phyloP scores from a whole-genome alignment of 148 eudicot species.

The Linanthus parryae region DNA sequence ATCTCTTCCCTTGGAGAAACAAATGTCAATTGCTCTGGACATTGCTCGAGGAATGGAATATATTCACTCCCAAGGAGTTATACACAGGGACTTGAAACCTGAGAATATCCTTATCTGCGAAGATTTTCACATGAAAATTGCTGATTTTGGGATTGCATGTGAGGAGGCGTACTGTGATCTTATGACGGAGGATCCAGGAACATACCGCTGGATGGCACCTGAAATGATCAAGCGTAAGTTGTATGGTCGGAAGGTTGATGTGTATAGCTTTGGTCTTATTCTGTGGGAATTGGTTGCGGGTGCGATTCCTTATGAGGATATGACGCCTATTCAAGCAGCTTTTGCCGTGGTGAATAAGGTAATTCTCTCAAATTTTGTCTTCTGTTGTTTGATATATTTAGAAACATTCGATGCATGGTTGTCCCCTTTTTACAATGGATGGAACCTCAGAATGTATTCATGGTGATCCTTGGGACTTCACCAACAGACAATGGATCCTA shows the following conservation, averaged over 20 bases:
- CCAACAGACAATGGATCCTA: too few species aligned
- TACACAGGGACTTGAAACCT: constrained; percentile 91
- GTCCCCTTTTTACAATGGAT: too few species aligned
- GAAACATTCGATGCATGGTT: too few species aligned
- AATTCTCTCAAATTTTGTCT: neutral
- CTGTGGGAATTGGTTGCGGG: constrained; percentile 87
- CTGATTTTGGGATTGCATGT: constrained; percentile 95
- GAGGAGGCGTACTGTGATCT: constrained; percentile 72
- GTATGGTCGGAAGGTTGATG: constrained; percentile 82
- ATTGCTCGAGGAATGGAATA: constrained; percentile 93
- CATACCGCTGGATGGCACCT: constrained; percentile 99
- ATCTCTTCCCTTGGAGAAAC: constrained; percentile 46
- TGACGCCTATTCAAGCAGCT: constrained; percentile 93
- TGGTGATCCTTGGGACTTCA: too few species aligned
- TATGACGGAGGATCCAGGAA: constrained; percentile 84
- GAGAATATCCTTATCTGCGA: constrained; percentile 71
- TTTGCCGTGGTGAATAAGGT: constrained; percentile 97
- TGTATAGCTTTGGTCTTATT: constrained; percentile 84
- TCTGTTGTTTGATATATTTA: neutral
- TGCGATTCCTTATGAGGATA: constrained; percentile 71
- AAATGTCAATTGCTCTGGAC: constrained; percentile 56
- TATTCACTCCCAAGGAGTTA: constrained; percentile 85
- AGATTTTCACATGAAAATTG: constrained; percentile 67
- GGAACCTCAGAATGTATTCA: too few species aligned
- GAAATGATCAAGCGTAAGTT: constrained; percentile 83